Base-by-base conservation (phyloP, 805 yeast genomes). In the Kazachstania bromeliacearum region DNA sequence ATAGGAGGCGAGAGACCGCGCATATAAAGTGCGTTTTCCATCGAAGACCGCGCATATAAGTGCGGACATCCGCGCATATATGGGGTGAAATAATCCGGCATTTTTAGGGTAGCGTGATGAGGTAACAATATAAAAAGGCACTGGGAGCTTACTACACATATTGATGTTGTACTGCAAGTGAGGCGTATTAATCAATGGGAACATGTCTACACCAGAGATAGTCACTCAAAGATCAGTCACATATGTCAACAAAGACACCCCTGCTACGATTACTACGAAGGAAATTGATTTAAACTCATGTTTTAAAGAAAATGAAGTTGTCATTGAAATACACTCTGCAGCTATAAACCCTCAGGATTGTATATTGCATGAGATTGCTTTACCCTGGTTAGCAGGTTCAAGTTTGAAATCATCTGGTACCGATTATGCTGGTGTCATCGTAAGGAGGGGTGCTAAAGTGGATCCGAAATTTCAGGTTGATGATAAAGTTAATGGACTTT, bases 271-370 rank as follows among this genome's bases (percentile, higher is more conserved):
- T 10, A 41, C 43, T 2, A 30, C 35, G 2, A 30, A 37, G 16
- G 48, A 50, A 29, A 23, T 57, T 5, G 51, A 57, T 34, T 41
- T 57, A 17, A 48, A 48, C 28, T 35, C 32, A 0, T 50, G 55
- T 37, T 50, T 38, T 36, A 39, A 34, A 2, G 47, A 41, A 3
- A 38, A 47, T 15, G 57, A 57, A 40, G 42, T 57, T 25, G 56
- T 56, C 1, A 31, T 57, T 9, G 41, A 50, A 28, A 34, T 57
- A 9, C 48, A 51, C 23, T 52, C 59, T 7, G 61, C 58, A 16
- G 48, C 57, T n/a, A 42, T 57, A 31, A 57, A 57, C 27, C 62
- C 62, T 6, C 33, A 54, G 8, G 62, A 57, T 37, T 18, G 40
- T 4, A 7, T 52, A 3, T 18, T 46, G 5, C 46, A 53, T 18